Conservation (phyloP, 1,284 basidiomycete genomes). For the Thecaphora frezii region DNA sequence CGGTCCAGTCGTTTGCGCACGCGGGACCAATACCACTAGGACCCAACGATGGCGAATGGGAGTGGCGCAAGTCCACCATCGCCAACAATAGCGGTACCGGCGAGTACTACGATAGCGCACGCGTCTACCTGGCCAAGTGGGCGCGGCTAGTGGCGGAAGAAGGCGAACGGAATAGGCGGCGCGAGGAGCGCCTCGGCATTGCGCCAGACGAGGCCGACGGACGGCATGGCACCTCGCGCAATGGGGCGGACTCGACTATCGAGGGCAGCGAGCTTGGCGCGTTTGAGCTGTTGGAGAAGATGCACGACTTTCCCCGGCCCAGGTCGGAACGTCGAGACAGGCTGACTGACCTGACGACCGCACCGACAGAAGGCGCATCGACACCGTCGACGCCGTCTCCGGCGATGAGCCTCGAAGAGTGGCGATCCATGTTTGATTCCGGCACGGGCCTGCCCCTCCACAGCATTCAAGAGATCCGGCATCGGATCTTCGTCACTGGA, state of each 20-base stretch:
- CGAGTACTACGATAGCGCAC: conserved; percentile 86
- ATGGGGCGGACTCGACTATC: neutral
- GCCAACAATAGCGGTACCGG: conserved; percentile 34
- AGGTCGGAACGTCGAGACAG: conserved; percentile 22
- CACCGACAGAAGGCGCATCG: neutral
- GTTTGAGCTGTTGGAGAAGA: conserved; percentile 41
- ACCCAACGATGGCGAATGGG: conserved; percentile 45
- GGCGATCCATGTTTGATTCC: conserved; percentile 35
- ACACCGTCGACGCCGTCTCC: conserved; percentile 5
- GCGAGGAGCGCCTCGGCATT: conserved; percentile 20
- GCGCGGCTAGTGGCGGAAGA: conserved; percentile 77
- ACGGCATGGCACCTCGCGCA: neutral
- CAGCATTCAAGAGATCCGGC: conserved; percentile 19
- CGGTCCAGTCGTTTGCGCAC: conserved; percentile 46
- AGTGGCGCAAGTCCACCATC: conserved; percentile 32
- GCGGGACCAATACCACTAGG: conserved; percentile 50
- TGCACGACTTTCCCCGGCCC: conserved; percentile 24
- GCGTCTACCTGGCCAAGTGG: conserved; percentile 95
- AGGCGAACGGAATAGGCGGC: conserved; percentile 50
- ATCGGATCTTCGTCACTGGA: conserved; percentile 46
- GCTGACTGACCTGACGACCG: conserved; percentile 11
- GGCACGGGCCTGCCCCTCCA: conserved; percentile 24
- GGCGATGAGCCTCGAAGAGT: conserved; percentile 30
- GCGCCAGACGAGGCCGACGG: neutral
- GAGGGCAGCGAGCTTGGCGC: conserved; percentile 41